Evolutionary conservation across 192 early-diverging fungal genomes (phyloP), one percentile per base, ranked within the genome.

Genomic region (Rhizophagus clarus): DNA sequence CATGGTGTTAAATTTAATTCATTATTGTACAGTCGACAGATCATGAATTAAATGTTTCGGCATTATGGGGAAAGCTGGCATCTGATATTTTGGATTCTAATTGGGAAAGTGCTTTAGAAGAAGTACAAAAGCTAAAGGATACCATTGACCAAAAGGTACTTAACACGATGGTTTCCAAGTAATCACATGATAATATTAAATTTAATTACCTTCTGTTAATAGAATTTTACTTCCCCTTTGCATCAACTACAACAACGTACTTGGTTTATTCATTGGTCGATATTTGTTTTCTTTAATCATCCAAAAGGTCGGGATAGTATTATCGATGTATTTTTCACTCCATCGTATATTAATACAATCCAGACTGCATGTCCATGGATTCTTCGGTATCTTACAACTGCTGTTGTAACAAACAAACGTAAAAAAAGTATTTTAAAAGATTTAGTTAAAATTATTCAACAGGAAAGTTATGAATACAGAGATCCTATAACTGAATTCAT

Each of bases 251-350:
- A 97, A 83, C 95, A 97, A 85, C 93, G 96, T 74, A 90, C 93
- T 67, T 97, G 95, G 94, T 87, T 99, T 72, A 89, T 99, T 83
- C 97, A 98, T 90, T 97, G 96, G 96, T 94, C 95, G 32, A 90
- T 98, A 76, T 98, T 98, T 87, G 96, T 99, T 60, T 98, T 97
- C 89, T 98, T 99, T 88, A 97, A 97, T 88, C 97, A 98, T 86
- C 94, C 96, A 73, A 95, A 95, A 86, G 96, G 97, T 42, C 94
- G 95, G 64, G 97, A 99, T 87, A 95, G 90, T 80, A 93, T 98
- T 77, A 89, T 97, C 62, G 97, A 99, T 84, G 90, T 97, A 82
- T 96, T 97, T 88, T 89, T 98, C 83, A 88, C 91, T 79, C 93
- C 96, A 71, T 89, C 90, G 79, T 98, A 99, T 87, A 91, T 97